phyloP scores from a whole-genome alignment of 306 rosid genomes.

The Cicer chorassanicum region DNA sequence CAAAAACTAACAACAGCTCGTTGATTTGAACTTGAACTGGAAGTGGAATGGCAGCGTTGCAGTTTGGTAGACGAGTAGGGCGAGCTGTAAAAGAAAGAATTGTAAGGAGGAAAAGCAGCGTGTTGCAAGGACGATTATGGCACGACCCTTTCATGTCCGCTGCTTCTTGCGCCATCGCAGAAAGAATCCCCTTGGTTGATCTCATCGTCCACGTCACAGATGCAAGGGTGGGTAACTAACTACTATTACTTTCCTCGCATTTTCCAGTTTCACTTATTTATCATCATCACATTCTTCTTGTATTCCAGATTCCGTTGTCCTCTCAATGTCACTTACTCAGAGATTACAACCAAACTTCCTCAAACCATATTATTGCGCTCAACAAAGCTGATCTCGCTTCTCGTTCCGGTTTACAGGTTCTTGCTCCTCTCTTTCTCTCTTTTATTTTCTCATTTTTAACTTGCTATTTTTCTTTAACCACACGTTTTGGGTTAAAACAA shows the following conservation, averaged over 20 bases:
- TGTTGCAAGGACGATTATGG: slow-evolving; percentile 52
- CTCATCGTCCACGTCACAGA: slow-evolving; percentile 75
- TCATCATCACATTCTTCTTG: not conserved
- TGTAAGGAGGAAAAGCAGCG: slow-evolving; percentile 21
- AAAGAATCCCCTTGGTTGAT: slow-evolving; percentile 73
- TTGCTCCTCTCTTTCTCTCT: not conserved
- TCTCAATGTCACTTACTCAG: slow-evolving; percentile 58
- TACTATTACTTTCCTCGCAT: too few relatives aligned
- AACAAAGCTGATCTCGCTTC: slow-evolving; percentile 90
- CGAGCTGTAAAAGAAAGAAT: slow-evolving; percentile 39
- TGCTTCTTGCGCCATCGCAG: slow-evolving; percentile 68
- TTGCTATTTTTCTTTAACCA: not conserved
- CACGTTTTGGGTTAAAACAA: not conserved
- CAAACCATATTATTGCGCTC: slow-evolving; percentile 58
- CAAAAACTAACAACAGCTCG: too few relatives aligned
- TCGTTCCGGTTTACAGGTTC: slow-evolving; percentile 56
- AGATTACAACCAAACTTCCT: slow-evolving; percentile 35
- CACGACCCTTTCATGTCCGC: slow-evolving; percentile 71
- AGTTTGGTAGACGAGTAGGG: slow-evolving; percentile 55
- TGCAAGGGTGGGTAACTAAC: slow-evolving; percentile 61
- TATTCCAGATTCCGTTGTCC: slow-evolving; percentile 72
- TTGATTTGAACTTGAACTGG: too few relatives aligned
- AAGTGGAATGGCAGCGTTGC: slow-evolving; percentile 46
- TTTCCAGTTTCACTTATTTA: not conserved
- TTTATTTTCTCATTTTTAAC: not conserved